Base-by-base conservation (phyloP, 2,329 filamentous ascomycete genomes). In the Geosmithia flava region DNA sequence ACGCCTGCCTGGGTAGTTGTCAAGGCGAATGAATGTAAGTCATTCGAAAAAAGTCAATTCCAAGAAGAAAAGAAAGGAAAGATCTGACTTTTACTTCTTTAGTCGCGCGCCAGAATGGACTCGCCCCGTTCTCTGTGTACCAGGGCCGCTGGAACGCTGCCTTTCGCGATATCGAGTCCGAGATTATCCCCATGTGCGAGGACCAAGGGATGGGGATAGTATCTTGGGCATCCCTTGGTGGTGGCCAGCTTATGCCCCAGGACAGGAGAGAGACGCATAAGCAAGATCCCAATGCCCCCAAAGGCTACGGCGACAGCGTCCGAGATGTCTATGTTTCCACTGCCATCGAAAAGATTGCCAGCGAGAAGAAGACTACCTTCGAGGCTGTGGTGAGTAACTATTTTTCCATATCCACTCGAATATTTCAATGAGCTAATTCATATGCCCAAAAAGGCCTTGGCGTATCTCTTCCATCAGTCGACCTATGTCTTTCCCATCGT, bases 401-500 rank as follows among this genome's bases (percentile, higher is more conserved):
- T n/a, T n/a, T n/a, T n/a, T n/a, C n/a, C n/a, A n/a, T n/a, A n/a
- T n/a, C n/a, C n/a, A n/a, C n/a, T n/a, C n/a, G n/a, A n/a, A n/a
- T n/a, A n/a, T n/a, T n/a, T n/a, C n/a, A n/a, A n/a, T n/a, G n/a
- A n/a, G n/a, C n/a, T n/a, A 51, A 69, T 67, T 2, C 54, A 61
- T 47, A 63, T 73, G 52, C 72, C 69, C 16, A 70, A 68, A 51
- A 60, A 75, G 49, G 84, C 85, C 8, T 64, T 89, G 20, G 84
- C 85, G 2, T 89, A 89, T 57, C 79, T 88, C 15, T 75, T 85
- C 71, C 74, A 79, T 53, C 87, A 88, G 65, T 69, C 80, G 1
- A 76, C 82, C 0, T 79, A 86, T 55, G 80, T 88, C 13, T 87
- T 86, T 58, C 85, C 85, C 1, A 79, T 89, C 41, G 69, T 87